phyloP scores from a whole-genome alignment of 78 protist genomes.

The Neovahlkampfia damariscottae region DNA sequence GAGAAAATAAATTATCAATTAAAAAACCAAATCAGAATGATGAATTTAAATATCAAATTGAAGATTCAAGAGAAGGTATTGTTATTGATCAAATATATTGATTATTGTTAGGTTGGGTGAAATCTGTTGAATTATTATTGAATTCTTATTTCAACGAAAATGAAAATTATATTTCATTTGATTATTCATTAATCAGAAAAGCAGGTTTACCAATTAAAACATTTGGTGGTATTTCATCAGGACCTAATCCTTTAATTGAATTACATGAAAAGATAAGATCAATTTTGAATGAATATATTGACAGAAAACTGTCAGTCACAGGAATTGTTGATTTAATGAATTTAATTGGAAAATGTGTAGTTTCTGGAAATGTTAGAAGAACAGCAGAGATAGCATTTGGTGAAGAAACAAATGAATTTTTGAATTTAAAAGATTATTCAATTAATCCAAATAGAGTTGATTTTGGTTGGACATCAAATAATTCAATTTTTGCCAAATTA shows the following conservation, averaged over 20 bases:
- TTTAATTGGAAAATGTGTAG: slow-evolving; percentile 67
- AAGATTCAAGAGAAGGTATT: not conserved
- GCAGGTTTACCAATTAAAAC: slow-evolving; percentile 60
- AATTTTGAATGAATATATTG: slow-evolving; percentile 7
- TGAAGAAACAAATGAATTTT: slow-evolving; percentile 30
- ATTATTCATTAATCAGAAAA: slow-evolving; percentile 45
- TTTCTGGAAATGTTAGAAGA: slow-evolving; percentile 67
- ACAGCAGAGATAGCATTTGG: slow-evolving; percentile 85
- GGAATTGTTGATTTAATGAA: slow-evolving; percentile 78
- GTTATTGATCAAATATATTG: not conserved
- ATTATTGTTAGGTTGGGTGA: slow-evolving; percentile 55
- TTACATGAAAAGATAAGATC: slow-evolving; percentile 34
- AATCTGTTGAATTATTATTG: slow-evolving; percentile 38
- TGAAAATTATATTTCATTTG: slow-evolving; percentile 28
- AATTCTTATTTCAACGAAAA: slow-evolving; percentile 30
- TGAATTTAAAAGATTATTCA: slow-evolving; percentile 63
- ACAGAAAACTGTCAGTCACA: slow-evolving; percentile 30
- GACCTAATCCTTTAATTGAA: slow-evolving; percentile 47
- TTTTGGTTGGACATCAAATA: slow-evolving; percentile 75
- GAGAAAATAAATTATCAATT: not conserved
- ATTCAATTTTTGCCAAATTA: slow-evolving; percentile 28
- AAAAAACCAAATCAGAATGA: not conserved
- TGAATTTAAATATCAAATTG: not conserved
- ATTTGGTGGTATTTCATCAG: slow-evolving; percentile 74
- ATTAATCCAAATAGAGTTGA: slow-evolving; percentile 56